Base-by-base conservation (phyloP, 2,329 filamentous ascomycete genomes). In the Colletotrichum spinosum region DNA sequence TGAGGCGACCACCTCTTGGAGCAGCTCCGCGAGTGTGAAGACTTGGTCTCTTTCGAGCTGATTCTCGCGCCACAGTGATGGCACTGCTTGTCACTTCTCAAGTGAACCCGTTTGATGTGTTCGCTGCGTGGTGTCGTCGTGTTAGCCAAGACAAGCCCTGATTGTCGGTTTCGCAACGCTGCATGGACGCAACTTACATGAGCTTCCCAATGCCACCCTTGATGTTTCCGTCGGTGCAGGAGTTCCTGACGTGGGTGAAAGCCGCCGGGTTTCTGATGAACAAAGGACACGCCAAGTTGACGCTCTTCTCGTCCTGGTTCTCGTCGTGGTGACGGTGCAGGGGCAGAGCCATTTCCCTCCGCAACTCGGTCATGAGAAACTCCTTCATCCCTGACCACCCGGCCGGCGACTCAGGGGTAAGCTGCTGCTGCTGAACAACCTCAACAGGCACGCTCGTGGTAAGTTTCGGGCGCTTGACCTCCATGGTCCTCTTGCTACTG, bases 151-250 rank as follows among this genome's bases (percentile, higher is more conserved):
- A 5, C 3, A 5, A 25, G 4, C 25, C 25, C 25, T 25, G 25
- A 25, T 4, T 4, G 25, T 1, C 4, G 4, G 25, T 5, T 25
- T 5, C 25, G 25, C 25, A 25, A 25, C 25, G 25, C 25, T 25
- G 25, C 25, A 4, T 25, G 25, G 25, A 5, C 25, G 4, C 25
- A 5, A 51, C 63, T 62, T 38, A 66, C 63, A 66, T 66, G 17
- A 66, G 48, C 59, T 66, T 66, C n/a, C 63, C 63, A 7, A 66
- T 66, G 2, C 63, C 63, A 4, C 63, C 63, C 42, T 66, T 66
- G 48, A 66, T 66, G 53, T 66, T 66, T 13, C 63, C 63, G 38
- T 66, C 63, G 6, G 63, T 66, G 8, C 63, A 66, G 1, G 63
- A 66, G 37, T 66, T 66, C 11, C 63, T 35, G 11, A 66, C 63